These are phyloP conservation scores for Protea cynaroides DNA, from an alignment of 164 flowering plant species.

Conservation along the genomic window DNA sequence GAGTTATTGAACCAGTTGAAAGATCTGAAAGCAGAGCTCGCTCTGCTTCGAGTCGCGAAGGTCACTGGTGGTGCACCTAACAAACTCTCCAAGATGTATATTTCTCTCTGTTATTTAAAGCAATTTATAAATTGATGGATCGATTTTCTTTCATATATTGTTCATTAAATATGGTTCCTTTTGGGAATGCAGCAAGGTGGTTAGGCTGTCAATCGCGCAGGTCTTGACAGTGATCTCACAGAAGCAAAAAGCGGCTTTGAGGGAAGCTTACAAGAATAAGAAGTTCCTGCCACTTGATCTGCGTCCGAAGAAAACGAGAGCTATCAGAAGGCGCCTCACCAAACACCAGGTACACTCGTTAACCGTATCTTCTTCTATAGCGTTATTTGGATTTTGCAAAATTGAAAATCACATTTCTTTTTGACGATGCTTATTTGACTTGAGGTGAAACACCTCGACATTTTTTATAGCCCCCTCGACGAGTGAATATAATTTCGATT, in stretches of 20 bases:
- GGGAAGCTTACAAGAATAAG: conserved; percentile 32
- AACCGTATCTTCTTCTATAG: too few relatives aligned
- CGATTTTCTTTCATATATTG: too few relatives aligned
- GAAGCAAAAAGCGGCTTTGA: conserved; percentile 17
- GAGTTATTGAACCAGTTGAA: conserved; percentile 6
- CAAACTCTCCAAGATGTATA: conserved; percentile 6
- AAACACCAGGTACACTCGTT: conserved; percentile 45
- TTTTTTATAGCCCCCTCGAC: too few relatives aligned
- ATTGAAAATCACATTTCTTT: too few relatives aligned
- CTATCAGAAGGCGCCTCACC: conserved; percentile 54
- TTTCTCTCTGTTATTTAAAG: too few relatives aligned
- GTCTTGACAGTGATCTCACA: conserved; percentile 19
- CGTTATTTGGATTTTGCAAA: too few relatives aligned
- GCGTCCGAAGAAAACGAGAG: conserved; percentile 71
- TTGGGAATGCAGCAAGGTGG: conserved; percentile 9
- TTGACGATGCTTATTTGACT: too few relatives aligned
- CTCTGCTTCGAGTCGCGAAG: conserved; percentile 5
- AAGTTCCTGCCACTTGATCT: conserved; percentile 63
- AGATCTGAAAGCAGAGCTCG: conserved; percentile 4
- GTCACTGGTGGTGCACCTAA: conserved; percentile 6
- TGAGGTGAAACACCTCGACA: too few relatives aligned
- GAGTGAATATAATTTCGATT: too few relatives aligned
- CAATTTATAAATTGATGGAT: too few relatives aligned
- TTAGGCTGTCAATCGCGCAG: conserved; percentile 18
- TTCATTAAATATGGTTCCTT: not conserved